Conservation (phyloP, 2,329 filamentous ascomycete genomes). For the Aspergillus jensenii region DNA sequence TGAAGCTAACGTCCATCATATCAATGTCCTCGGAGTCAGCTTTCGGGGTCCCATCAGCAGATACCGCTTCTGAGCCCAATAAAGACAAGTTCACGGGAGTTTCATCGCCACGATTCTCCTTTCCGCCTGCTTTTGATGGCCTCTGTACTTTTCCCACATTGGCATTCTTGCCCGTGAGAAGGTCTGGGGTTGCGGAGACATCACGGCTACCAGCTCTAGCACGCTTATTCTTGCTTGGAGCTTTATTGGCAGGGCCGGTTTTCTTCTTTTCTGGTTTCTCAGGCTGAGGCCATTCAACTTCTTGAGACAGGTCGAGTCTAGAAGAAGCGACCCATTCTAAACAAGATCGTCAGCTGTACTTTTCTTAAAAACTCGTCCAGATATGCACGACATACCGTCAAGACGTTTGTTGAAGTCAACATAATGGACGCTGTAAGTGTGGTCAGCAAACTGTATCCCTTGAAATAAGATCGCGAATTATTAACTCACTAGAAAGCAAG, state of each 20-base stretch:
- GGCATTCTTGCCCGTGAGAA: constrained; percentile 48
- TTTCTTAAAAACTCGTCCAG: not conserved
- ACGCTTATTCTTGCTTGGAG: constrained; percentile 60
- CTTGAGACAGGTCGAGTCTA: constrained; percentile 81
- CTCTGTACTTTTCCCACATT: constrained; percentile 48
- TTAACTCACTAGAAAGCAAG: constrained; percentile 72
- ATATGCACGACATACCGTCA: constrained; percentile 45
- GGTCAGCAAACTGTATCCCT: constrained; percentile 16
- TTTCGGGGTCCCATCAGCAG: constrained; percentile 41
- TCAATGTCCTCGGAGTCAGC: constrained; percentile 43
- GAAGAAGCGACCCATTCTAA: constrained; percentile 84
- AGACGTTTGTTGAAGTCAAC: constrained; percentile 95
- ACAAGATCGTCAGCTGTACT: constrained; percentile 40
- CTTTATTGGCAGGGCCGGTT: constrained; percentile 56
- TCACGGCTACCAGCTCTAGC: constrained; percentile 52
- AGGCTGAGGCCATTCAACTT: constrained; percentile 94
- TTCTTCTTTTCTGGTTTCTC: constrained; percentile 89
- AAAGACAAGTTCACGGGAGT: constrained; percentile 34
- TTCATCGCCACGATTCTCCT: constrained; percentile 57
- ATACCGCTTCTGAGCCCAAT: constrained; percentile 36
- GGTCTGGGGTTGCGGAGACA: constrained; percentile 57
- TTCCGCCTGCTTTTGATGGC: constrained; percentile 59
- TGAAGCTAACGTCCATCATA: constrained; percentile 40
- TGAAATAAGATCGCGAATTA: no score
- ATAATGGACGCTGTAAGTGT: constrained; percentile 70